Evolutionary conservation across 176 grass and related monocot genomes (phyloP).

Genomic region (Lolium multiflorum): DNA sequence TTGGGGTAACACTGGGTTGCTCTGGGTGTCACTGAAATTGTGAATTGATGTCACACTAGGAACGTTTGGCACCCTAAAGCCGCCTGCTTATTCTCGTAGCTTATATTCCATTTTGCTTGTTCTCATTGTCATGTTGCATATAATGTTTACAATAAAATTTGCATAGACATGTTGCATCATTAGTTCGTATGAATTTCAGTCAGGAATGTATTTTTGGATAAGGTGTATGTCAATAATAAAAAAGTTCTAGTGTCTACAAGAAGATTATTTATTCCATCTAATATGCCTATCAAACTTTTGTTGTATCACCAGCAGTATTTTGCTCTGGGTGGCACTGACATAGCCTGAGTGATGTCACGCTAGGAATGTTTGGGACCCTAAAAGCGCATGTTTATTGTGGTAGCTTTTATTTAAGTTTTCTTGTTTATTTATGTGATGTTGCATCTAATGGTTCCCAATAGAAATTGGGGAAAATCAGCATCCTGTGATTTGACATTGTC

Average conservation of each 20-base stretch:
- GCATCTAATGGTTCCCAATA: not conserved
- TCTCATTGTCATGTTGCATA: too few species aligned
- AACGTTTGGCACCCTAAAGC: not conserved
- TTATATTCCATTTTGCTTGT: too few species aligned
- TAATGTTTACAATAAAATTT: too few species aligned
- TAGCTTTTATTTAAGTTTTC: constrained; percentile 25
- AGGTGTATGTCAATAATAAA: not conserved
- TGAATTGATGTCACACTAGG: not conserved
- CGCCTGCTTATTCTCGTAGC: too few species aligned
- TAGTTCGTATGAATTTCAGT: not conserved
- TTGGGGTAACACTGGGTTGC: not conserved
- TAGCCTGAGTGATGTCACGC: not conserved
- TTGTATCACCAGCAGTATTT: not conserved
- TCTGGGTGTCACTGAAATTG: not conserved
- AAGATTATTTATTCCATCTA: not conserved
- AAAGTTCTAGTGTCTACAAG: not conserved
- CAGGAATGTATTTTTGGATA: not conserved
- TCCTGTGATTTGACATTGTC: constrained; percentile 23
- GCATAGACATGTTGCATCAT: too few species aligned
- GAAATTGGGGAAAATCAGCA: not conserved
- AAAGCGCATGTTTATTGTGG: not conserved
- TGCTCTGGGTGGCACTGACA: not conserved
- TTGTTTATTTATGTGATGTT: constrained; percentile 12
- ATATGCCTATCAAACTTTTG: constrained; percentile 1
- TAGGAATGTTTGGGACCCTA: not conserved